Conservation (phyloP, 306 rosid species). For the Sphenostylis stenocarpa region DNA sequence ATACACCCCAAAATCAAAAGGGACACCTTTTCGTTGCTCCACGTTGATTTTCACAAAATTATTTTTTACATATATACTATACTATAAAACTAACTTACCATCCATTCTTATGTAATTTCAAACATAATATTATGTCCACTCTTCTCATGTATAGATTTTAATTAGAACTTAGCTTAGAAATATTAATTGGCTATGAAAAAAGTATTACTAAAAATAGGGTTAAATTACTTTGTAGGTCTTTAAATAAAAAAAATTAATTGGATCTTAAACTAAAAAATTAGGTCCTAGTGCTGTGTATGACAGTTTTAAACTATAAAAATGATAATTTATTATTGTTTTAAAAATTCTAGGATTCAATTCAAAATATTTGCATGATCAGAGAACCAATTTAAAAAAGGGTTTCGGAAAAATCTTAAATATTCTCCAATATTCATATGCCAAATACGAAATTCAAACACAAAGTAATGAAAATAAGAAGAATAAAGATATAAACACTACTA, state of each 20-base stretch:
- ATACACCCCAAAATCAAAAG: not conserved
- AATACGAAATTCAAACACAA: not conserved
- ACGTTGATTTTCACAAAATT: not conserved
- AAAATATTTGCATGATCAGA: not conserved
- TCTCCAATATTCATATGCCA: not conserved
- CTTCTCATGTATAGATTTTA: not conserved
- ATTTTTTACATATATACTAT: not conserved
- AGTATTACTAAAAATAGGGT: not conserved
- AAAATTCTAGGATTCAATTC: too few relatives aligned
- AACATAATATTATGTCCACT: not conserved
- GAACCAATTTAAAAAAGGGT: not conserved
- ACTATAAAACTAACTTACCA: not conserved
- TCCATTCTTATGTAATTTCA: not conserved
- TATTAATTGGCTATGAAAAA: not conserved
- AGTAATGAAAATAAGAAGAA: not conserved
- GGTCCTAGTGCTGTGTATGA: too few relatives aligned
- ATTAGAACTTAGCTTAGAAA: not conserved
- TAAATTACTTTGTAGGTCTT: not conserved
- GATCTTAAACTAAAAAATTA: not conserved
- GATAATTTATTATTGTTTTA: too few relatives aligned
- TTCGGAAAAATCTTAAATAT: not conserved
- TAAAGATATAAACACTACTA: not conserved
- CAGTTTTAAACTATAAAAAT: not conserved
- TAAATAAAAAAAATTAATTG: too few relatives aligned
- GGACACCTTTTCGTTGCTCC: not conserved